Conservation (phyloP, 2,329 filamentous ascomycete species). For the Neofusicoccum cordaticola region DNA sequence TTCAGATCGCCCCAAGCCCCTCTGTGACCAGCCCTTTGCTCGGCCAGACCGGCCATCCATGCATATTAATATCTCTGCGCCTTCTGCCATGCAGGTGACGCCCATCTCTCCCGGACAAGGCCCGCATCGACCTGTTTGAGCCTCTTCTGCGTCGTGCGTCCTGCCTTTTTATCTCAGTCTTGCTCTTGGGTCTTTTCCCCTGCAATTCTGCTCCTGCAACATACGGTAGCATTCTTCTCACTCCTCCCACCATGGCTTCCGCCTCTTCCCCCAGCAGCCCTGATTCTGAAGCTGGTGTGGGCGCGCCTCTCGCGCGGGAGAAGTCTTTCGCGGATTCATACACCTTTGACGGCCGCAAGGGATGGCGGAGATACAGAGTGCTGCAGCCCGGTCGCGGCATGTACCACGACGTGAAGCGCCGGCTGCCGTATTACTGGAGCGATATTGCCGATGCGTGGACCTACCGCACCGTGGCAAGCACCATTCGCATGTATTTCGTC, state of each 20-base stretch:
- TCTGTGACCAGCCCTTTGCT: neutral
- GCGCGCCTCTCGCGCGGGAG: slow-evolving; percentile 27
- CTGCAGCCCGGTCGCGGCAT: slow-evolving; percentile 51
- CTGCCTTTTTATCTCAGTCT: neutral
- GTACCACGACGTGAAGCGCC: slow-evolving; percentile 53
- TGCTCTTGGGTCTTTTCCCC: neutral
- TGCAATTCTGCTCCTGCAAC: neutral
- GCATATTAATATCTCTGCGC: neutral
- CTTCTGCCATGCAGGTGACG: neutral
- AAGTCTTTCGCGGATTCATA: slow-evolving; percentile 25
- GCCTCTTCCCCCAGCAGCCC: neutral
- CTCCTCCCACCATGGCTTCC: neutral
- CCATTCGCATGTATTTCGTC: slow-evolving; percentile 59
- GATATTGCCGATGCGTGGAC: slow-evolving; percentile 56
- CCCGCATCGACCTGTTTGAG: neutral
- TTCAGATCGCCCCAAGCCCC: neutral
- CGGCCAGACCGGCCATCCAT: neutral
- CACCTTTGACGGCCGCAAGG: slow-evolving; percentile 35
- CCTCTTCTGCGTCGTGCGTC: too few relatives aligned
- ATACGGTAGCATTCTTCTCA: neutral
- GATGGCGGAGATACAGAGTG: slow-evolving; percentile 43
- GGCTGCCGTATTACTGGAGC: slow-evolving; percentile 56
- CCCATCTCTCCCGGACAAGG: neutral
- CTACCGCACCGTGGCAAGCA: slow-evolving; percentile 55
- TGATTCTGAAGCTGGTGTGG: neutral